Evolutionary conservation across 202 grass and related monocot genomes (phyloP).

Genomic region (Eragrostis tef): DNA sequence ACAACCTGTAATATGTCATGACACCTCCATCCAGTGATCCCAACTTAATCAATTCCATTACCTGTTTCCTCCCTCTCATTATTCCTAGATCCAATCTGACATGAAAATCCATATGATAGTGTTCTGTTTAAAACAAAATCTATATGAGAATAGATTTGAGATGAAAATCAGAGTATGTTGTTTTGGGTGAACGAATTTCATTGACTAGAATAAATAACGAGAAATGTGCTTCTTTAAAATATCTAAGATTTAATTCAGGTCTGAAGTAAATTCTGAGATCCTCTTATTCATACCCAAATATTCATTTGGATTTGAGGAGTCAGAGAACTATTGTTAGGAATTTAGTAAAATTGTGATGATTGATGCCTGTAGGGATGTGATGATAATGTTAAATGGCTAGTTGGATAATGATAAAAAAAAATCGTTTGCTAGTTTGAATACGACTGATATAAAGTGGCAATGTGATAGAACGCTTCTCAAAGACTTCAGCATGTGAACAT

Average conservation of each 20-base stretch:
- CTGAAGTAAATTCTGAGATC: background rate
- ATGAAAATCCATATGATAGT: too few relatives aligned
- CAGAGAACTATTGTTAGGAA: background rate
- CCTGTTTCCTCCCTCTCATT: too few relatives aligned
- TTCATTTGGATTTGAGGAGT: background rate
- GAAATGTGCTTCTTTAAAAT: background rate
- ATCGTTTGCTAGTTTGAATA: background rate
- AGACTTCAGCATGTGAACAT: background rate
- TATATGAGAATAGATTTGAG: too few relatives aligned
- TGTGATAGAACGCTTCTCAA: background rate
- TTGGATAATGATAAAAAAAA: background rate
- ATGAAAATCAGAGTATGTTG: too few relatives aligned
- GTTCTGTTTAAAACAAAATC: too few relatives aligned
- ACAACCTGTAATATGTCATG: too few relatives aligned
- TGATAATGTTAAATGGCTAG: background rate
- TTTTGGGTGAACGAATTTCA: too few relatives aligned
- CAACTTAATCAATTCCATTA: too few relatives aligned
- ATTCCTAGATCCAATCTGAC: too few relatives aligned
- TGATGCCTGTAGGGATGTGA: background rate
- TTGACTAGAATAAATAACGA: background rate
- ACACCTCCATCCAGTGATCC: too few relatives aligned
- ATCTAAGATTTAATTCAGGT: background rate
- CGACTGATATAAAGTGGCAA: too few relatives aligned
- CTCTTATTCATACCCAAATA: background rate
- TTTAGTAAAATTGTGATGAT: background rate